A percentile compares a stretch with the other conserved stretches of the same genome.
Evolutionary conservation across 2,329 filamentous ascomycete species (phyloP).

Genomic region (Metarhizium robertsii): DNA sequence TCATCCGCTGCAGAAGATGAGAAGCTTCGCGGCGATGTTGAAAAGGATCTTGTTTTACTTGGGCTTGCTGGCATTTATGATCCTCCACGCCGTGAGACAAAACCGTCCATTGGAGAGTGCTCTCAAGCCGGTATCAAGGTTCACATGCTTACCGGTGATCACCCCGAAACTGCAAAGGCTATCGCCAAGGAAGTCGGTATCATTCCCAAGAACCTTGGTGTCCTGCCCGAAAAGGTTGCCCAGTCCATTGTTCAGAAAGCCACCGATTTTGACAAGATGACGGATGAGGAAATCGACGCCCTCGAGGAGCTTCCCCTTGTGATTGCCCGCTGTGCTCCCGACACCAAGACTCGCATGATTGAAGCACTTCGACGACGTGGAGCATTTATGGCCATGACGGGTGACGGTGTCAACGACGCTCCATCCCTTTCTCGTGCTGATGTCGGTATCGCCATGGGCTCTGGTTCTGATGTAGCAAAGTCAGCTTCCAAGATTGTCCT

Average conservation of each 20-base stretch:
- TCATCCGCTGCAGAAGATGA: slow-evolving; percentile 30
- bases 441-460: slow-evolving; percentile 87
- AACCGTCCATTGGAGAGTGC: slow-evolving; percentile 59
- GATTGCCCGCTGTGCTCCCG: slow-evolving; percentile 73
- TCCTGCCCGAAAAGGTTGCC: slow-evolving; percentile 53
- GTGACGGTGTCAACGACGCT: slow-evolving; percentile 81
- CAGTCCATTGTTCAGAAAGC: slow-evolving; percentile 65
- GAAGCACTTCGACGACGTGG: slow-evolving; percentile 72
- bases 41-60: slow-evolving; percentile 60
- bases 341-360: slow-evolving; percentile 87
- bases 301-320: slow-evolving; percentile 70
- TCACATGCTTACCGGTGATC: slow-evolving; percentile 79
- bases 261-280: slow-evolving; percentile 68
- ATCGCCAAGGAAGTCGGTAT: slow-evolving; percentile 76
- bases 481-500: slow-evolving; percentile 74
- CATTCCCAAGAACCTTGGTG: slow-evolving; percentile 52
- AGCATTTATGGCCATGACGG: slow-evolving; percentile 77
- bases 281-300: slow-evolving; percentile 65
- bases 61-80: slow-evolving; percentile 85
- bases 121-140: slow-evolving; percentile 67
- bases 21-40: slow-evolving; percentile 49
- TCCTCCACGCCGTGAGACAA: slow-evolving; percentile 73
- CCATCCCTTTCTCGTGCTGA: slow-evolving; percentile 73
- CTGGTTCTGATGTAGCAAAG: slow-evolving; percentile 78
- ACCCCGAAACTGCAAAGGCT: slow-evolving; percentile 67